Percentiles rank a stretch among this genome's conserved stretches.
phyloP scores from a whole-genome alignment of 768 basidiomycete species.

The Mycena epipterygia region DNA sequence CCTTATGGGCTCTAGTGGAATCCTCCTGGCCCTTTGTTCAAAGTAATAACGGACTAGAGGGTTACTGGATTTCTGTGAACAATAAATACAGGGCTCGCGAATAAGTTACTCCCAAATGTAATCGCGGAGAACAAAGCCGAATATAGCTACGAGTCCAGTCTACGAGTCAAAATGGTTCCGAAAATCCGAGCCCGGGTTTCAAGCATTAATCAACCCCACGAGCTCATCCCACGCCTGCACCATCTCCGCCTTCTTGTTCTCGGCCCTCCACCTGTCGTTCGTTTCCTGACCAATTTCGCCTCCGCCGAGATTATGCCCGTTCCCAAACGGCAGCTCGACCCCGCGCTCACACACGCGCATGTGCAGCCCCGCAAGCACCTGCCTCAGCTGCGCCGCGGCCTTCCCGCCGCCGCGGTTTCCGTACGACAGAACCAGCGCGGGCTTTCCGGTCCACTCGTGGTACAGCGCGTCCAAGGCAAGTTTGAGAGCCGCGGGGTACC shows the following conservation, averaged over 20 bases:
- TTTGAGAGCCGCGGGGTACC: slow-evolving; percentile 54
- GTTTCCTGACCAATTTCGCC: slow-evolving; percentile 17
- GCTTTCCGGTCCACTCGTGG: slow-evolving; percentile 53
- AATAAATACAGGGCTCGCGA: too few relatives aligned
- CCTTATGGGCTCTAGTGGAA: too few relatives aligned
- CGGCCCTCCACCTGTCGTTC: slow-evolving; percentile 17
- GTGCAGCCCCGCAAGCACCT: slow-evolving; percentile 41
- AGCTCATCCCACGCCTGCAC: slow-evolving; percentile 25
- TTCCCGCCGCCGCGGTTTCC: slow-evolving; percentile 51
- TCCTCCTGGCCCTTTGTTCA: too few relatives aligned
- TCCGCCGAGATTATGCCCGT: slow-evolving; percentile 14
- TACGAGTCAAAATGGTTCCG: too few relatives aligned
- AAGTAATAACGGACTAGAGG: too few relatives aligned
- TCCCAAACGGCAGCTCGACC: slow-evolving; percentile 20
- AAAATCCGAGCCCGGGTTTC: too few relatives aligned
- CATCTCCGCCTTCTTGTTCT: slow-evolving; percentile 29
- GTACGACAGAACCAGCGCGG: slow-evolving; percentile 49
- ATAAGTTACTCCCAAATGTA: too few relatives aligned
- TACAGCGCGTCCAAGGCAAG: slow-evolving; percentile 56
- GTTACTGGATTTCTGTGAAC: too few relatives aligned
- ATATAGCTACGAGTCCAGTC: too few relatives aligned
- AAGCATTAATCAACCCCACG: not conserved
- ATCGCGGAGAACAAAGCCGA: too few relatives aligned
- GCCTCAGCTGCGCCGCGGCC: slow-evolving; percentile 41
- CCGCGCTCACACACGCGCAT: slow-evolving; percentile 24